Percentiles rank a stretch among this genome's conserved stretches.
phyloP scores from a whole-genome alignment of 2,329 filamentous ascomycete species.

The Furcasterigmium furcatum region DNA sequence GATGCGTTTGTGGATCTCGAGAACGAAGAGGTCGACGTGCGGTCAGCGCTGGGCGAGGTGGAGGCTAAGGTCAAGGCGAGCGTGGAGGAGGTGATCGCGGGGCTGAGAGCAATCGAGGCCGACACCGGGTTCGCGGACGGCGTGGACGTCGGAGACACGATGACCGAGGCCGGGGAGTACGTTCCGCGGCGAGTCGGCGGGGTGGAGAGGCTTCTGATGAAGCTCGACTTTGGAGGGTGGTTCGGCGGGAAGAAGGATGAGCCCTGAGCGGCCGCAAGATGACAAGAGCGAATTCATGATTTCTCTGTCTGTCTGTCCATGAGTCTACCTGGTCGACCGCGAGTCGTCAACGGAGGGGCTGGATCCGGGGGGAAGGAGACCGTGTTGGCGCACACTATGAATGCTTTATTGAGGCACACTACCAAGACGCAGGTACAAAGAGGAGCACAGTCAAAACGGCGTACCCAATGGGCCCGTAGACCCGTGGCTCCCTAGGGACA shows the following conservation, averaged over 20 bases:
- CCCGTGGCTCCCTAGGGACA: too few relatives aligned
- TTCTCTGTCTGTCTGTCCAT: too few relatives aligned
- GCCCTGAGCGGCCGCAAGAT: too few relatives aligned
- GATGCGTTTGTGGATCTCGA: constrained; percentile 70
- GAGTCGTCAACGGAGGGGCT: too few relatives aligned
- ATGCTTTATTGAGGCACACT: too few relatives aligned
- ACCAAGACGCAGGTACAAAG: too few relatives aligned
- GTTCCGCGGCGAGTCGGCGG: constrained; percentile 72
- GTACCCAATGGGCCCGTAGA: too few relatives aligned
- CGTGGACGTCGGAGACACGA: constrained; percentile 22
- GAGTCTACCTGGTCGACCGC: too few relatives aligned
- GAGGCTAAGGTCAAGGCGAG: constrained; percentile 63
- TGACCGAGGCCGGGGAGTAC: constrained; percentile 51
- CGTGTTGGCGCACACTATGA: too few relatives aligned
- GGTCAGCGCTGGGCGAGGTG: constrained; percentile 60
- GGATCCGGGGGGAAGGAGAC: too few relatives aligned
- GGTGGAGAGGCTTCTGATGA: constrained; percentile 85
- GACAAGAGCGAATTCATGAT: too few relatives aligned
- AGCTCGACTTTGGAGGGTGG: constrained; percentile 71
- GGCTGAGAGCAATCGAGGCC: constrained; percentile 41
- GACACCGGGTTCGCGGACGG: constrained; percentile 39
- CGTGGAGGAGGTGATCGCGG: constrained; percentile 64
- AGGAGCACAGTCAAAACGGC: too few relatives aligned
- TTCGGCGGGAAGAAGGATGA: constrained; percentile 31
- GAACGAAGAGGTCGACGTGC: constrained; percentile 69